Base-by-base conservation (phyloP, 2,329 filamentous ascomycete species). In the Kalmusia sp. region DNA sequence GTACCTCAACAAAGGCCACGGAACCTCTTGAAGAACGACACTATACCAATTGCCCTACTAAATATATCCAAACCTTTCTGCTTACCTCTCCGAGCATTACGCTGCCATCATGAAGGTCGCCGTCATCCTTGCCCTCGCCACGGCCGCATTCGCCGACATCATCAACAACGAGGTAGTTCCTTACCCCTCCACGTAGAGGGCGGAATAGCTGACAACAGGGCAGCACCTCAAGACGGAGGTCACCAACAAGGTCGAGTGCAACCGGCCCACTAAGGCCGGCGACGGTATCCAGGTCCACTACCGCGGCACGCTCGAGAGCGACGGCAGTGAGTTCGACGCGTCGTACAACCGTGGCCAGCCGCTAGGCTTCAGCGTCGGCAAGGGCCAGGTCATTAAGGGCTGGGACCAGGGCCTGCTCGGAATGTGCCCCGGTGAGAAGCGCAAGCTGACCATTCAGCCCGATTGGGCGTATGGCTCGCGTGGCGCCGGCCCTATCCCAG, bases 371-470 rank as follows among this genome's bases (percentile, higher is more conserved):
- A 85, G 82, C 59, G 81, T 99, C 38, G 95, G 93, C 52, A 80
- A 82, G 49, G 93, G 93, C 39, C 86, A 90, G 74, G 95, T 98
- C 54, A 99, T 99, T 78, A 92, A 95, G 81, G 93, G 93, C 69
- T 97, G 93, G 93, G 93, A 98, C 68, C 80, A 96, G 71, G 93
- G 93, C 47, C 84, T 98, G 21, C 72, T 96, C 39, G 91, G 93
- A 71, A 98, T 98, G 93, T 98, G 93, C 78, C 89, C 95, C 65
- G 95, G 95, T 59, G 93, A 99, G 82, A 96, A 96, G 86, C 85
- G 77, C 77, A 93, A 87, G 54, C 80, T 99, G 72, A 98, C 92
- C 24, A 95, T 99, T 48, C 92, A 92, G 46, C 92, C 93, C 19
- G 88, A 91, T 73, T 85, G 88, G 70, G 93, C 88, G 45, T 98